Evolutionary conservation across 345 rosid species (phyloP).

Genomic region (Populus euphratica): DNA sequence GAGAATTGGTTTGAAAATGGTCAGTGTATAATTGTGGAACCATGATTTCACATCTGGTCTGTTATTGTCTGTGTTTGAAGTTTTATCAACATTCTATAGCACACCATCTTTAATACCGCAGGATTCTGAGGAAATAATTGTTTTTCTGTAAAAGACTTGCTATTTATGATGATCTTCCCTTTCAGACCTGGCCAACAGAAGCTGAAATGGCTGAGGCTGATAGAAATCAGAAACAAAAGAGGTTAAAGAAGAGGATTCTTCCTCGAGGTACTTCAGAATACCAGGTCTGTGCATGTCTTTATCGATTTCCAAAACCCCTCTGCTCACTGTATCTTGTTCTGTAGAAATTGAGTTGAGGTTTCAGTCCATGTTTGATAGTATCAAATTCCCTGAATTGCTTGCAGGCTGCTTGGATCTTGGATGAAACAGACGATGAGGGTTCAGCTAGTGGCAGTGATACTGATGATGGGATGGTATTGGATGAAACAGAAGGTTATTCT

Average conservation of each 20-base stretch:
- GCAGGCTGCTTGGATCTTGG: slow-evolving; percentile 98
- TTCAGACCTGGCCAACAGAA: slow-evolving; percentile 95
- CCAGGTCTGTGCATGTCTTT: slow-evolving; percentile 47
- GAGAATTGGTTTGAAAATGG: background rate
- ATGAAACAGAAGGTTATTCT: slow-evolving; percentile 44
- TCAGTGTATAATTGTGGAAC: background rate
- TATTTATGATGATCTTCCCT: slow-evolving; percentile 13
- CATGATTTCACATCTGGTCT: background rate
- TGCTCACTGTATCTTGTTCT: background rate
- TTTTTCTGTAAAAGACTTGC: slow-evolving; percentile 1
- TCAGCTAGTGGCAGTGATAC: slow-evolving; percentile 42
- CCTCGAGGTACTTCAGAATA: slow-evolving; percentile 94
- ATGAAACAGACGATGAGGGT: slow-evolving; percentile 63
- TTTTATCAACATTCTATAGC: background rate
- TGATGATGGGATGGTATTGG: slow-evolving; percentile 77
- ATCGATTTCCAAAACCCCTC: background rate
- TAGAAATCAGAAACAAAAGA: slow-evolving; percentile 49
- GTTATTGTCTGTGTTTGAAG: background rate
- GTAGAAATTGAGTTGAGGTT: background rate
- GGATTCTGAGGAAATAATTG: background rate
- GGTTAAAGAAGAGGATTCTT: slow-evolving; percentile 52
- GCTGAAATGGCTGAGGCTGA: slow-evolving; percentile 91
- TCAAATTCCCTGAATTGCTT: slow-evolving; percentile 7
- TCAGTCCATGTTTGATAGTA: background rate
- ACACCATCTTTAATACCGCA: background rate